These are phyloP conservation scores for Mycena amicta DNA, from an alignment of 768 basidiomycete genomes.

Conservation along the genomic window DNA sequence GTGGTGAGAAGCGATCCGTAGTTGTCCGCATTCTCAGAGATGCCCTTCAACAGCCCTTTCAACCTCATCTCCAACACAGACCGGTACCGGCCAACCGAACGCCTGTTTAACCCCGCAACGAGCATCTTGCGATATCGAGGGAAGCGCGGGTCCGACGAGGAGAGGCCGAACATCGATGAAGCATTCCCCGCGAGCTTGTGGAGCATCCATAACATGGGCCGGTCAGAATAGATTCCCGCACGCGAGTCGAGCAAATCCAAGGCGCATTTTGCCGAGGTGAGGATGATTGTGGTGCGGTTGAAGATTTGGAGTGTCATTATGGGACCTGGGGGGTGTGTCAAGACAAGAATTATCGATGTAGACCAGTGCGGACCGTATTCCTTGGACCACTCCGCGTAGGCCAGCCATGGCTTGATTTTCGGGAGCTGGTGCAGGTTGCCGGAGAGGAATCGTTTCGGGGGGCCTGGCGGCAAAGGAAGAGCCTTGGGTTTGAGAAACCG, in stretches of 20 bases:
- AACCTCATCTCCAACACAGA: conserved; percentile 34
- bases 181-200: conserved; percentile 35
- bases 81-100: conserved; percentile 35
- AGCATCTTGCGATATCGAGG: conserved; percentile 39
- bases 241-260: conserved; percentile 51
- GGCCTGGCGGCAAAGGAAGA: conserved; percentile 30
- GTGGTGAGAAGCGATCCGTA: conserved; percentile 34
- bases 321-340: conserved; percentile 32
- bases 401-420: conserved; percentile 19
- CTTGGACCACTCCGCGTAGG: conserved; percentile 24
- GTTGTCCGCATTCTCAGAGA: conserved; percentile 32
- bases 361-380: conserved; percentile 15
- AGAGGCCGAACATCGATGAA: conserved; percentile 34
- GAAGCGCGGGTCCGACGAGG: conserved; percentile 35
- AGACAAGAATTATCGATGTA: background rate
- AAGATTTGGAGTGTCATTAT: conserved; percentile 42
- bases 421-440: conserved; percentile 32
- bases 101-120: conserved; percentile 38
- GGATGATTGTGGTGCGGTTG: conserved; percentile 43
- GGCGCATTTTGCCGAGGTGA: conserved; percentile 47
- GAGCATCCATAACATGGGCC: conserved; percentile 39
- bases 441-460: conserved; percentile 23
- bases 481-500: background rate
- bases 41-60: conserved; percentile 29
- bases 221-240: conserved; percentile 51